Evolutionary conservation across 2,329 filamentous ascomycete genomes (phyloP), one percentile per base, ranked within the genome.

Genomic region (Thielaviopsis punctulata): DNA sequence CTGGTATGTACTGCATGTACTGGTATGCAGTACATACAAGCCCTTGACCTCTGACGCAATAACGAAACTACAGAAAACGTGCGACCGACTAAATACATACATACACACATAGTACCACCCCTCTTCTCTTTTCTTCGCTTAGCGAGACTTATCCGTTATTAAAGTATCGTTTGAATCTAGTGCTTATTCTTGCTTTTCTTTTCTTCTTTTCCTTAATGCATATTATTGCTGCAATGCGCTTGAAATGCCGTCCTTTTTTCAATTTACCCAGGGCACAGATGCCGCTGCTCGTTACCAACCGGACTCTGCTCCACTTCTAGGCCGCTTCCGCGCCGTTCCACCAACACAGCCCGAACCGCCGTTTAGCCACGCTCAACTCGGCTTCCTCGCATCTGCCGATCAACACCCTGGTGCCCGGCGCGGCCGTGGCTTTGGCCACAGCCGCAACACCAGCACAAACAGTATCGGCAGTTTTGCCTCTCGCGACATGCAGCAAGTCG

Each of bases 221-320:
- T 15, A 27, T 22, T 24, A n/a, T n/a, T n/a, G n/a, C 27, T 24
- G 49, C 52, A 30, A 54, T 54, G 53, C 19, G 23, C 27, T 30
- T 25, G 56, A 57, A 56, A 81, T 82, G 77, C 76, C 79, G 61
- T 70, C 73, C 60, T 79, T 82, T 69, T 82, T 83, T 66, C 71
- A 74, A 62, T 83, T 83, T 66, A 79, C 79, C 57, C 78, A 79
- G 61, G 79, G 79, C 63, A 72, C 68, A 60, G 79, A 82, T 65
- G 73, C 76, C 57, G 72, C 69, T 59, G 66, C 69, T 55, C 69
- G 70, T 49, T 64, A 66, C 55, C 70, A 70, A 54, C 68, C 68
- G 58, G 73, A 80, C 60, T 67, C 75, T 43, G 76, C 78, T 18
- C 77, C 79, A 22, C 66, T 82, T 8, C 73, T 82, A 2, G 79